phyloP scores from a whole-genome alignment of 2,329 filamentous ascomycete genomes.

The Lomentospora prolificans region DNA sequence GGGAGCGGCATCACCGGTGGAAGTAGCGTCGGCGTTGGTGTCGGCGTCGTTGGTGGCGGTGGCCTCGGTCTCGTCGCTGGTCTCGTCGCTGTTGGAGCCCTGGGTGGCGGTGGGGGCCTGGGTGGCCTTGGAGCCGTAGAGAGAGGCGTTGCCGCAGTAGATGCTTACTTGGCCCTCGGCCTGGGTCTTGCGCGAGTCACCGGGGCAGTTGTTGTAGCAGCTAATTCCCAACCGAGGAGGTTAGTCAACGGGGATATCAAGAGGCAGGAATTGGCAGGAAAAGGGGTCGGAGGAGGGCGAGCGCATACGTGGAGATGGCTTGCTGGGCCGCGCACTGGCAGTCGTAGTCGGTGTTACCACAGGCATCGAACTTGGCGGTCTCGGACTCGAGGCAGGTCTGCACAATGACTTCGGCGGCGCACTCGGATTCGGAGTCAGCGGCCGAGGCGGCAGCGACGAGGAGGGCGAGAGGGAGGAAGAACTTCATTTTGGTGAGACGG shows the following conservation, averaged over 20 bases:
- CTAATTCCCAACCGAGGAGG: no score
- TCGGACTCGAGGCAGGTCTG: constrained; percentile 31
- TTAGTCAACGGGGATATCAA: not conserved
- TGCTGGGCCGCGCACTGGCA: constrained; percentile 37
- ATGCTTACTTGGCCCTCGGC: constrained; percentile 28
- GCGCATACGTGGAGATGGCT: constrained; percentile 34
- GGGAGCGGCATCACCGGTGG: constrained; percentile 13
- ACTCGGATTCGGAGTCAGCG: constrained; percentile 18
- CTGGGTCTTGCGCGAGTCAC: constrained; percentile 27
- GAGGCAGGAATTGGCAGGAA: not conserved
- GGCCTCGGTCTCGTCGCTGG: constrained; percentile 13
- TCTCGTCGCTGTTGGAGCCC: constrained; percentile 13
- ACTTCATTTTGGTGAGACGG: constrained; percentile 31
- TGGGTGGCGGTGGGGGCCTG: constrained; percentile 14
- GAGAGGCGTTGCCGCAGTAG: constrained; percentile 35
- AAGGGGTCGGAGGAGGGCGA: not conserved
- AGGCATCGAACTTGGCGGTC: constrained; percentile 27
- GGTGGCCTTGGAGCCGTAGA: constrained; percentile 28
- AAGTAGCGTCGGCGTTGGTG: constrained; percentile 13
- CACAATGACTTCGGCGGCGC: constrained; percentile 37
- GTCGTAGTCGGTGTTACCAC: constrained; percentile 30
- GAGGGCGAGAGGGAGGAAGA: constrained; percentile 30
- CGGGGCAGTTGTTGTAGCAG: constrained; percentile 49
- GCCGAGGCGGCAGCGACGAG: constrained; percentile 21
- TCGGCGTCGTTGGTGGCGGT: constrained; percentile 13